Base-by-base conservation (phyloP, 805 yeast species). In the Cyberlindnera lachancei region DNA sequence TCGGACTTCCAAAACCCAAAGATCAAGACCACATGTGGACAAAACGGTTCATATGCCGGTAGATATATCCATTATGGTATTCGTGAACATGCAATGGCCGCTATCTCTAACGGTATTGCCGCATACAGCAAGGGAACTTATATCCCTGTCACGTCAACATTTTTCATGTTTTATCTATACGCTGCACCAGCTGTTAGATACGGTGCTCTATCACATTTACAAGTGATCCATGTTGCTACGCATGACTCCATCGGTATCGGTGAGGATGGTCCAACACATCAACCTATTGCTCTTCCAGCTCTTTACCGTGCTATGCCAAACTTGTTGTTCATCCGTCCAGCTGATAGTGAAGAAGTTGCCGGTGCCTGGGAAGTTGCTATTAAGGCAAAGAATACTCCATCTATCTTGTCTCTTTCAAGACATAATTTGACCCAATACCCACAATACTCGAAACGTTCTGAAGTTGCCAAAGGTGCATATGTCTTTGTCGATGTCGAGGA, bases 1-100 rank as follows among this genome's bases (percentile, higher is more conserved):
- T 74, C 73, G 46, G 95, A 88, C 64, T 90, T 88, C 88, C 96
- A 92, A 74, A 84, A 92, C 34, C 83, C 86, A 34, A 55, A 75
- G 35, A 64, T 86, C 41, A 64, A 86, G 38, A 77, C 77, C 29
- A 66, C 85, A 47, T 66, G 86, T 49, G 97, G 96, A 10, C 42
- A 50, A 21, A 50, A 51, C 28, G 97, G 97, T 63, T 75, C 76
- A 55, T 88, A 80, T 70, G 44, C 76, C 36, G 98, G 98, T 59
- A 80, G 95, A 59, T 90, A 90, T 70, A 71, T 90, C 64, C 81
- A 96, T 69, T 90, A 80, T 62, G 98, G 98, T 79, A 95, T 90
- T 46, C 82, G 98, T 68, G 98, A 90, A 72, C 97, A 92, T 66
- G 96, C 85, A 63, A 87, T 90, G 96, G 96, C 95, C 68, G 96